Evolutionary conservation across 345 rosid genomes (phyloP).

Genomic region (Ceriops zippeliana): DNA sequence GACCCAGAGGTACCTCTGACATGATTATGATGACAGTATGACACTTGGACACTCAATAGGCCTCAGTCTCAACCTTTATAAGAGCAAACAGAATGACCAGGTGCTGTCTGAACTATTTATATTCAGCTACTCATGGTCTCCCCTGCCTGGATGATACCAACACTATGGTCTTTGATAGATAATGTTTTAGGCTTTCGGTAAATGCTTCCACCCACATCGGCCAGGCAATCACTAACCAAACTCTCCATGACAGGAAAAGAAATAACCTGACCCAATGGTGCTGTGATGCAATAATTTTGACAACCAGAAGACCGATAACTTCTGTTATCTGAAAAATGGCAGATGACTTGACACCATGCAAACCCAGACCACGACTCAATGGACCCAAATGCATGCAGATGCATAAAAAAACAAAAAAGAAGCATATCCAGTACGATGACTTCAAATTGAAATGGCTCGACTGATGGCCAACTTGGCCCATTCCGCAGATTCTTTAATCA

Average conservation of each 20-base stretch:
- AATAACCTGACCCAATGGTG: too few relatives aligned
- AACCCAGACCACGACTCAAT: not conserved
- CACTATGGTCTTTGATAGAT: conserved; percentile 16
- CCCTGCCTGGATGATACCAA: conserved; percentile 9
- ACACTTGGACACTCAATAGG: too few relatives aligned
- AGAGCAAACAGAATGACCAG: too few relatives aligned
- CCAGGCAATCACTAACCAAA: too few relatives aligned
- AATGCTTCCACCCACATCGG: conserved; percentile 5
- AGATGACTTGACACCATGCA: too few relatives aligned
- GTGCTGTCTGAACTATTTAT: too few relatives aligned
- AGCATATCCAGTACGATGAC: not conserved
- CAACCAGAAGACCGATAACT: too few relatives aligned
- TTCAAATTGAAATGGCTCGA: not conserved
- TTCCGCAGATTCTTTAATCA: conserved; percentile 4
- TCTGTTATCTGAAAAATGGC: too few relatives aligned
- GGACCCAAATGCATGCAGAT: conserved; percentile 1
- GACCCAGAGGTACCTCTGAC: conserved; percentile 5
- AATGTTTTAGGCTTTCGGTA: not conserved
- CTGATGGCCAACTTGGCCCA: conserved; percentile 1
- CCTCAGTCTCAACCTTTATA: too few relatives aligned
- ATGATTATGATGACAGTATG: not conserved
- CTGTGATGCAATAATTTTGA: too few relatives aligned
- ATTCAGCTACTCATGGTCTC: not conserved
- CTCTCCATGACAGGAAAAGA: too few relatives aligned
- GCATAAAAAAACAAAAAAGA: not conserved